Evolutionary conservation across 495 filamentous ascomycete genomes (phyloP).

Genomic region (Penicillium verhagenii): DNA sequence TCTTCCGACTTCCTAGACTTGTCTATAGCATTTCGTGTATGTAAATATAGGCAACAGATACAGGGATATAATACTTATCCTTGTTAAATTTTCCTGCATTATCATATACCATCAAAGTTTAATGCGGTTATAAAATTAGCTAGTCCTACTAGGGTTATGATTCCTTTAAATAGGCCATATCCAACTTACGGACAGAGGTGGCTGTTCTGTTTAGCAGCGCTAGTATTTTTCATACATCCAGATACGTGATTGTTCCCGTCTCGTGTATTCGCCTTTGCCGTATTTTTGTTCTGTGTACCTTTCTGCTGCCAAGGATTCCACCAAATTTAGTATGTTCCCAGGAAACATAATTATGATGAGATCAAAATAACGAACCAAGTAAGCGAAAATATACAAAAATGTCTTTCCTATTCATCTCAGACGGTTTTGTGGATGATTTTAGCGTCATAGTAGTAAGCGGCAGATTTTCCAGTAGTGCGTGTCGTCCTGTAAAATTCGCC

Average conservation of each 20-base stretch:
- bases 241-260: conserved; percentile 7
- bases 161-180: no score
- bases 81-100: no score
- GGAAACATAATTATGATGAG: conserved; percentile 22
- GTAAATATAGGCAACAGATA: no score
- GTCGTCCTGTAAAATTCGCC: conserved; percentile 11
- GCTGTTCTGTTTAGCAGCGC: conserved; percentile 8
- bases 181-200: no score
- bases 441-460: conserved; percentile 9
- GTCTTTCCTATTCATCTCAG: conserved; percentile 12
- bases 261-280: conserved; percentile 9
- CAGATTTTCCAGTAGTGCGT: conserved; percentile 8
- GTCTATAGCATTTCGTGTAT: no score
- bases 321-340: conserved; percentile 22
- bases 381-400: conserved; percentile 7
- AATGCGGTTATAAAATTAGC: no score
- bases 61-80: no score
- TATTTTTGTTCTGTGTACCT: conserved; percentile 15
- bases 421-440: conserved; percentile 12
- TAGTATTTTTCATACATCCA: conserved; percentile 16
- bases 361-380: background rate
- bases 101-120: no score
- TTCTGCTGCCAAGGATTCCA: conserved; percentile 21
- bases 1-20: no score
- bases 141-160: no score